These are phyloP conservation scores for Ascocoryne sarcoides DNA, from an alignment of 2,329 filamentous ascomycete genomes.

Conservation along the genomic window DNA sequence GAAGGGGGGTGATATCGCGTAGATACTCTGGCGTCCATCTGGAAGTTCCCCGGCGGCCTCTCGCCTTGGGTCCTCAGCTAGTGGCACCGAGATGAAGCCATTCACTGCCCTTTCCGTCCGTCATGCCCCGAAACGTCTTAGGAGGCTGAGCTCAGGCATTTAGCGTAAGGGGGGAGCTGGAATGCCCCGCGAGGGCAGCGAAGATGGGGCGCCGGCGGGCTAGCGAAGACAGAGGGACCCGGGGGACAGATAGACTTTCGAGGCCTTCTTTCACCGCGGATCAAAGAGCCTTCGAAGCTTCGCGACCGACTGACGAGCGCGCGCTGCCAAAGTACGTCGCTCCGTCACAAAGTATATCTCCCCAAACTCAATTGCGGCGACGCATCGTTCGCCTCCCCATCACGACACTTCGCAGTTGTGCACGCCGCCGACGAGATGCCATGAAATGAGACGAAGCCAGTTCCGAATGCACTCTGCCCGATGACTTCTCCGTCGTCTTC, in stretches of 20 bases:
- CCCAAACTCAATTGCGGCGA: background rate
- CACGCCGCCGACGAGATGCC: too few relatives aligned
- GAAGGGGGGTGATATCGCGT: background rate
- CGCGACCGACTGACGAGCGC: too few relatives aligned
- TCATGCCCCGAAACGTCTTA: background rate
- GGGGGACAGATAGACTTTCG: background rate
- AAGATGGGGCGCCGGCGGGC: background rate
- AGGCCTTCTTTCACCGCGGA: background rate
- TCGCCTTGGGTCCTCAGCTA: background rate
- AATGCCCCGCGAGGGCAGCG: background rate
- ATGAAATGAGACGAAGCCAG: too few relatives aligned
- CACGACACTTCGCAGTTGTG: too few relatives aligned
- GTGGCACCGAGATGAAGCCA: constrained; percentile 3
- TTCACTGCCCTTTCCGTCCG: background rate
- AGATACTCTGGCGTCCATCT: background rate
- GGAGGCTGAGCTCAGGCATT: background rate
- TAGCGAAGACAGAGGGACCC: background rate
- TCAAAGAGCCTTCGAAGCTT: too few relatives aligned
- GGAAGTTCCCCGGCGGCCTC: constrained; percentile 7
- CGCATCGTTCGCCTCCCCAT: too few relatives aligned
- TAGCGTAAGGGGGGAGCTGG: background rate
- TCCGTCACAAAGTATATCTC: background rate
- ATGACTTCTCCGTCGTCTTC: too few relatives aligned
- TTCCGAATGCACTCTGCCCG: too few relatives aligned
- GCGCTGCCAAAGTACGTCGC: background rate